phyloP scores from a whole-genome alignment of 352 stramenopile species.

The Nothophytophthora sp. region DNA sequence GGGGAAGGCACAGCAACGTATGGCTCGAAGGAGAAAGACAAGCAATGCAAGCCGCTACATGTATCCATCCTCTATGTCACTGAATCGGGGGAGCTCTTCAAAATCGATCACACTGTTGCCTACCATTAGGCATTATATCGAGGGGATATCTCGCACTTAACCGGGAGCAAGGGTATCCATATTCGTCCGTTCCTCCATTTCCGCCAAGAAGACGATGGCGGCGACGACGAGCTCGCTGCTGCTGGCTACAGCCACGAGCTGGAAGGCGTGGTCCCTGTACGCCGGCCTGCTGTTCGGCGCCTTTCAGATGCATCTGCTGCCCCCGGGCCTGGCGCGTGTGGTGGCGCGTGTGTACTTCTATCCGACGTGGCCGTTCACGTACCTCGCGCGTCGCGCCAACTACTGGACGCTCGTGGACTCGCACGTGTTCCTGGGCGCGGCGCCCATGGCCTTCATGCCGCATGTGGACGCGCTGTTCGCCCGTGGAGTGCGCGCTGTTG shows the following conservation, averaged over 20 bases:
- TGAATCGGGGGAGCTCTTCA: too few relatives aligned
- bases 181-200: too few relatives aligned
- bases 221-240: too few relatives aligned
- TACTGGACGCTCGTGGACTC: conserved; percentile 93
- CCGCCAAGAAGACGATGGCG: too few relatives aligned
- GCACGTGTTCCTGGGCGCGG: conserved; percentile 91
- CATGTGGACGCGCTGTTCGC: conserved; percentile 84
- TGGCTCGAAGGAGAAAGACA: too few relatives aligned
- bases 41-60: too few relatives aligned
- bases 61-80: too few relatives aligned
- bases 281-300: conserved; percentile 55
- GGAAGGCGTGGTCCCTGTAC: conserved; percentile 21
- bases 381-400: conserved; percentile 78
- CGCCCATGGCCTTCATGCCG: conserved; percentile 88
- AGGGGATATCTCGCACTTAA: too few relatives aligned
- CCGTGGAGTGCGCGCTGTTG: conserved; percentile 86
- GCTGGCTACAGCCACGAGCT: conserved; percentile 20
- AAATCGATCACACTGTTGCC: too few relatives aligned
- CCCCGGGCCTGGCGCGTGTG: conserved; percentile 67
- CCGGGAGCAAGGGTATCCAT: too few relatives aligned
- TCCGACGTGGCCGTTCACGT: conserved; percentile 93
- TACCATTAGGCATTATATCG: too few relatives aligned
- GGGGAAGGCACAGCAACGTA: too few relatives aligned
- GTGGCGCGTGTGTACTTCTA: conserved; percentile 90
- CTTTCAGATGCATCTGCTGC: conserved; percentile 92